These are phyloP conservation scores for Stemphylium vesicarium DNA, from an alignment of 2,329 filamentous ascomycete genomes.

Conservation along the genomic window DNA sequence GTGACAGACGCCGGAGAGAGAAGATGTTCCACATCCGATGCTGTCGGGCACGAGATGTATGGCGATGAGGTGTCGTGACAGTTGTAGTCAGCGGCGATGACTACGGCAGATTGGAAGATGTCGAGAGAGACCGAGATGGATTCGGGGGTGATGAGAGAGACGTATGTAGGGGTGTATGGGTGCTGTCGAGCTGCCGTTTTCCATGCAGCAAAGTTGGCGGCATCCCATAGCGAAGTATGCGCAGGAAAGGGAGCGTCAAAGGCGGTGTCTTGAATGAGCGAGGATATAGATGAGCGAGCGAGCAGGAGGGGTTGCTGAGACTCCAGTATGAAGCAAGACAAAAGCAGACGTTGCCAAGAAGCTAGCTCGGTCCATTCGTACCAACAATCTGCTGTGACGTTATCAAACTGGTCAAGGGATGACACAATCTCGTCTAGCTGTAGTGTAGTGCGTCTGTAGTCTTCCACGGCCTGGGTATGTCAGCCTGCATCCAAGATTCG, in stretches of 20 bases:
- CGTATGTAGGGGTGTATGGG: constrained; percentile 25
- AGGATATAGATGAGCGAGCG: constrained; percentile 29
- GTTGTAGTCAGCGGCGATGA: constrained; percentile 45
- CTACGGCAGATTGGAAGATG: constrained; percentile 47
- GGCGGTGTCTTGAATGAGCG: constrained; percentile 25
- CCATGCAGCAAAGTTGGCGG: constrained; percentile 31
- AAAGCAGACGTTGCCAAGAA: constrained; percentile 46
- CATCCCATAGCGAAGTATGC: constrained; percentile 48
- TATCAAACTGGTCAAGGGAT: constrained; percentile 25
- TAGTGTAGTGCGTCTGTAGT: constrained; percentile 25
- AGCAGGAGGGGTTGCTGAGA: constrained; percentile 46
- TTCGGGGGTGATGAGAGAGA: constrained; percentile 32
- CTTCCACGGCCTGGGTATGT: constrained; percentile 29
- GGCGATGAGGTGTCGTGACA: constrained; percentile 25
- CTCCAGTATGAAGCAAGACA: constrained; percentile 53
- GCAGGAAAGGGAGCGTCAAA: constrained; percentile 49
- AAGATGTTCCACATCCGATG: constrained; percentile 30
- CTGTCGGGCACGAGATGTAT: constrained; percentile 18
- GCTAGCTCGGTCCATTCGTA: constrained; percentile 41
- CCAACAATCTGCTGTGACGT: constrained; percentile 38
- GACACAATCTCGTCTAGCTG: constrained; percentile 23
- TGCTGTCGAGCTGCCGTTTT: constrained; percentile 27
- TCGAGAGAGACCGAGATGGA: constrained; percentile 24
- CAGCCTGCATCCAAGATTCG: constrained; percentile 2
- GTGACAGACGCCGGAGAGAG: constrained; percentile 32